Evolutionary conservation across 192 early-diverging fungal genomes (phyloP).

Genomic region (Glomus cerebriforme): DNA sequence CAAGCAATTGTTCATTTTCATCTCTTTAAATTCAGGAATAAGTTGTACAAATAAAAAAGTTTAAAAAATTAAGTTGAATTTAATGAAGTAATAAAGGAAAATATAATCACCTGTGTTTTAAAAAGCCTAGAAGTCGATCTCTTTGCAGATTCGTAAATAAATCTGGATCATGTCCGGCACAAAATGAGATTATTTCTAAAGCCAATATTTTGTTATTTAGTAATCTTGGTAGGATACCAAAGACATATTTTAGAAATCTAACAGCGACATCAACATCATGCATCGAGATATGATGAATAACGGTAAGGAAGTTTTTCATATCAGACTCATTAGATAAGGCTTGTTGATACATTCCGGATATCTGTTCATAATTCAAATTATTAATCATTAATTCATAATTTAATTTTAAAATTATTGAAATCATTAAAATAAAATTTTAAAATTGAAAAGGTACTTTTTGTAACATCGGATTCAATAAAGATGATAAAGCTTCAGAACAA

Average conservation of each 20-base stretch:
- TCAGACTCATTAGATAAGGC: not conserved
- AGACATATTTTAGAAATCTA: slow-evolving; percentile 41
- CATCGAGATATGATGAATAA: slow-evolving; percentile 48
- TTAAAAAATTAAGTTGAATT: not conserved
- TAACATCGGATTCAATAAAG: slow-evolving; percentile 8
- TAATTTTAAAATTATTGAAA: not conserved
- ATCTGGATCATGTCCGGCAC: slow-evolving; percentile 47
- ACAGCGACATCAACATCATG: slow-evolving; percentile 43
- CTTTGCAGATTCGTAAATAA: slow-evolving; percentile 57
- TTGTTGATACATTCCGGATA: not conserved
- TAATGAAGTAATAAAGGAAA: not conserved
- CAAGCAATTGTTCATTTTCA: slow-evolving; percentile 7
- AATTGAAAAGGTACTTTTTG: not conserved
- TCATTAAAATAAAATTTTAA: not conserved
- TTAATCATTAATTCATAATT: not conserved
- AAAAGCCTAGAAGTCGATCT: slow-evolving; percentile 50
- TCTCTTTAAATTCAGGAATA: not conserved
- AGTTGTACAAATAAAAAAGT: not conserved
- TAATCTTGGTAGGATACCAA: slow-evolving; percentile 54
- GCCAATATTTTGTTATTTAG: slow-evolving; percentile 42
- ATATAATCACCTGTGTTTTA: slow-evolving; percentile 48
- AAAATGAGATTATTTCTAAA: slow-evolving; percentile 59
- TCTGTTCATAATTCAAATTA: not conserved
- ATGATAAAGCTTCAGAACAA: not conserved
- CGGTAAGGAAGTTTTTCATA: slow-evolving; percentile 36